Conservation (phyloP, 192 early-diverging fungal species). For the Backusella liffmaniae region DNA sequence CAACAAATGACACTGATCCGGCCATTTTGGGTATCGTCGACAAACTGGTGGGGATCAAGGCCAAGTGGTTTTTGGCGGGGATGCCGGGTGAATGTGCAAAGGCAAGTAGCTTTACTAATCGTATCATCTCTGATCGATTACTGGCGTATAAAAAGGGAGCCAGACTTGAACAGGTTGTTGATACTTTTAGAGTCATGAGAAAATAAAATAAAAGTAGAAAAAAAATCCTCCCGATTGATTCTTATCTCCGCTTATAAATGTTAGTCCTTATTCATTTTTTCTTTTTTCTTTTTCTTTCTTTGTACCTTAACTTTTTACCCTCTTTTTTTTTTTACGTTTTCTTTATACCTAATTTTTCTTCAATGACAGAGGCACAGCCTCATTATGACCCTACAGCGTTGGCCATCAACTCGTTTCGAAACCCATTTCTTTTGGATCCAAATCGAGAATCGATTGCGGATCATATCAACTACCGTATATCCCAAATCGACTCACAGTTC, state of each 20-base stretch:
- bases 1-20: slow-evolving; percentile 13
- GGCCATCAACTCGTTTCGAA: neutral
- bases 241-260: slow-evolving; percentile 1
- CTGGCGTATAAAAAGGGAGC: neutral
- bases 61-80: slow-evolving; percentile 34
- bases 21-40: slow-evolving; percentile 37
- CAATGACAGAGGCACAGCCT: slow-evolving; percentile 1
- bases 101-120: slow-evolving; percentile 25
- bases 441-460: neutral
- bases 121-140: slow-evolving; percentile 30
- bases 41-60: slow-evolving; percentile 33
- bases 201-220: neutral
- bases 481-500: slow-evolving; percentile 2
- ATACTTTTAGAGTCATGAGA: slow-evolving; percentile 1
- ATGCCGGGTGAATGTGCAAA: slow-evolving; percentile 23
- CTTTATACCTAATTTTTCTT: neutral
- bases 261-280: neutral
- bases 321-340: slow-evolving; percentile 12
- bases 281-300: neutral
- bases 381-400: neutral
- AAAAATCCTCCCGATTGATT: neutral
- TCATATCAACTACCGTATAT: slow-evolving; percentile 1
- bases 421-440: neutral
- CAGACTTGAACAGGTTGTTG: neutral
- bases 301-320: neutral